These are phyloP conservation scores for Vaccinium macrocarpon DNA, from an alignment of 148 eudicot species.

Conservation along the genomic window DNA sequence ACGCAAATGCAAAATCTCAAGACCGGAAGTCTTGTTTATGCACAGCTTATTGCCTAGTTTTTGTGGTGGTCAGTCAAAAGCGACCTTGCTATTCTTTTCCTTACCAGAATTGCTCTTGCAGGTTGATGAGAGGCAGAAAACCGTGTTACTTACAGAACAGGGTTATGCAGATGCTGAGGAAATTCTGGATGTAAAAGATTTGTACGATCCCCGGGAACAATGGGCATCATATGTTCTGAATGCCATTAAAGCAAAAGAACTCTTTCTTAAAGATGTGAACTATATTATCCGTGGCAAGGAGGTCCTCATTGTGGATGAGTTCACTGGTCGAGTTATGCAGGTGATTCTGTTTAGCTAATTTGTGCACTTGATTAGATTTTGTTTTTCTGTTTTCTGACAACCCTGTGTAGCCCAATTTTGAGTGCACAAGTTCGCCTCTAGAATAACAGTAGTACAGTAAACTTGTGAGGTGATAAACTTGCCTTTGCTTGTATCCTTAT, in stretches of 20 bases:
- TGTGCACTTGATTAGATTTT: slow-evolving; percentile 5
- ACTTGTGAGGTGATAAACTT: background rate
- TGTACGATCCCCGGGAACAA: slow-evolving; percentile 98
- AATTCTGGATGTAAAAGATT: slow-evolving; percentile 83
- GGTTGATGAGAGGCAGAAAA: slow-evolving; percentile 99
- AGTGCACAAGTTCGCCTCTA: background rate
- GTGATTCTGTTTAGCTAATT: slow-evolving; percentile 33
- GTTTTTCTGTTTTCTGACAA: background rate
- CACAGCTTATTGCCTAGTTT: background rate
- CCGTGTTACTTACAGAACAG: slow-evolving; percentile 86
- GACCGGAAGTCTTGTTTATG: background rate
- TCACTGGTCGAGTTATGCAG: slow-evolving; percentile 99
- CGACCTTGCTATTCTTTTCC: slow-evolving; percentile 6
- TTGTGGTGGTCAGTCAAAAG: slow-evolving; percentile 10
- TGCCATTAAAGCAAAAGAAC: slow-evolving; percentile 96
- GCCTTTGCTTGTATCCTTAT: background rate
- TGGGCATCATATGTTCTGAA: slow-evolving; percentile 93
- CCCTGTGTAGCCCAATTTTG: background rate
- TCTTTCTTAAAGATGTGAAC: slow-evolving; percentile 89
- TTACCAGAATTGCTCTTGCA: slow-evolving; percentile 37
- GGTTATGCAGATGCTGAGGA: slow-evolving; percentile 99
- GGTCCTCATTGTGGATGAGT: slow-evolving; percentile 97
- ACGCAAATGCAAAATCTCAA: background rate
- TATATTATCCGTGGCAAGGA: slow-evolving; percentile 93
- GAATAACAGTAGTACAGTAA: background rate